phyloP scores from a whole-genome alignment of 768 basidiomycete genomes.

The Suillus variegatus region DNA sequence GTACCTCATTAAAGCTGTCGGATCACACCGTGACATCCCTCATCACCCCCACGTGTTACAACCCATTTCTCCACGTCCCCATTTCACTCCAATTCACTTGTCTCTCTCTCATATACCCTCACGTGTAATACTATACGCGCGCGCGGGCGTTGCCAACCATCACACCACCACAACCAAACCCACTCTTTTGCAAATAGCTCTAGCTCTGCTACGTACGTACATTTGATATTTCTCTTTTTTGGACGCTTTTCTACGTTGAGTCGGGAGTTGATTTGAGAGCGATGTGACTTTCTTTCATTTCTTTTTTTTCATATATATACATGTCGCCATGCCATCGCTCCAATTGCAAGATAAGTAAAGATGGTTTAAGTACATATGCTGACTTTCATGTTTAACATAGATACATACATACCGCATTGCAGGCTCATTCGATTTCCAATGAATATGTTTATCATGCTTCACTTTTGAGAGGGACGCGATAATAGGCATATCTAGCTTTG shows the following conservation, averaged over 20 bases:
- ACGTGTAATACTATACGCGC: conserved; percentile 40
- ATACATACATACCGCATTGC: not conserved
- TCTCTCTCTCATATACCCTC: conserved; percentile 34
- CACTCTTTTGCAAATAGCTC: conserved; percentile 15
- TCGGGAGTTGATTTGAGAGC: not conserved
- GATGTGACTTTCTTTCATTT: not conserved
- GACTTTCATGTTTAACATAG: conserved; percentile 12
- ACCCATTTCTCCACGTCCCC: not conserved
- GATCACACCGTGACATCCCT: conserved; percentile 29
- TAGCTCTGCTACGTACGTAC: conserved; percentile 11
- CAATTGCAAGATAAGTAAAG: too few species aligned
- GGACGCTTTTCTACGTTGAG: conserved; percentile 10
- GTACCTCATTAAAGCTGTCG: conserved; percentile 22
- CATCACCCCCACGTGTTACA: conserved; percentile 18
- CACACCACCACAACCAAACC: conserved; percentile 6
- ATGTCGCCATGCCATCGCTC: not conserved
- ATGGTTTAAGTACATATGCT: conserved; percentile 1
- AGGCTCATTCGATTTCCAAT: not conserved
- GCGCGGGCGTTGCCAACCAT: conserved; percentile 12
- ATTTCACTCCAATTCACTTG: conserved; percentile 21
- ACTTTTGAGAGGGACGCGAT: not conserved
- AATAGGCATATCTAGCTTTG: conserved; percentile 18
- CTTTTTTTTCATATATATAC: not conserved
- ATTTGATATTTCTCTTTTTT: conserved; percentile 13
- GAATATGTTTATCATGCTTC: not conserved